Evolutionary conservation across 1,139 yeast genomes (phyloP).

Genomic region (Protomyces lactucae-debilis): DNA sequence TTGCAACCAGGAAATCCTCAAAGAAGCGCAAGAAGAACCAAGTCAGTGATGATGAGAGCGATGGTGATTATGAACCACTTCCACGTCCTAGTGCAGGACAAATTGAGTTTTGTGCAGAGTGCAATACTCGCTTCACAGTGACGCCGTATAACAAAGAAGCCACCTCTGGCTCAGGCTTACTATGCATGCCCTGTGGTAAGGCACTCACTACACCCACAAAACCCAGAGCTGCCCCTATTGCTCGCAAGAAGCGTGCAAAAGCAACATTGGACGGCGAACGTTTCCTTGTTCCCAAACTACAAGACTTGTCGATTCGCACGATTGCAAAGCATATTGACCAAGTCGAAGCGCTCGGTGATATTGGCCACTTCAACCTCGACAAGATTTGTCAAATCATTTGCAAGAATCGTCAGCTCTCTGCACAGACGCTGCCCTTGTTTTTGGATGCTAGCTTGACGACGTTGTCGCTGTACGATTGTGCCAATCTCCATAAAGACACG

Average conservation of each 20-base stretch:
- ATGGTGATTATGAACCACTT: conserved; percentile 34
- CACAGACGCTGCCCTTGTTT: conserved; percentile 66
- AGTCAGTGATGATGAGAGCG: conserved; percentile 31
- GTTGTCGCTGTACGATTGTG: conserved; percentile 88
- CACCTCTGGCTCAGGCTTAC: conserved; percentile 44
- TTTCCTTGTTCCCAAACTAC: conserved; percentile 62
- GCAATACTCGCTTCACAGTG: conserved; percentile 46
- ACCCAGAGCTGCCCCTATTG: conserved; percentile 54
- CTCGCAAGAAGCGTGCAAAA: conserved; percentile 68
- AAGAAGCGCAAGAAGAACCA: conserved; percentile 26
- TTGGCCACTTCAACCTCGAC: conserved; percentile 60
- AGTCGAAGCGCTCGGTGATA: conserved; percentile 73
- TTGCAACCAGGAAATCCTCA: not conserved
- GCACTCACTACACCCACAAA: conserved; percentile 37
- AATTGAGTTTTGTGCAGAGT: conserved; percentile 36
- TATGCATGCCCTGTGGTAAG: conserved; percentile 60
- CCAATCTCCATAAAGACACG: conserved; percentile 63
- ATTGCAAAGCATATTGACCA: conserved; percentile 71
- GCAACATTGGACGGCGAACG: conserved; percentile 73
- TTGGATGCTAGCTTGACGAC: conserved; percentile 54
- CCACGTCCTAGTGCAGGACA: conserved; percentile 35
- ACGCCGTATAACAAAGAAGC: conserved; percentile 60
- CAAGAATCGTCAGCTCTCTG: conserved; percentile 70
- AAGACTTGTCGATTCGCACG: conserved; percentile 69
- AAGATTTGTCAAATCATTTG: conserved; percentile 71